phyloP scores from a whole-genome alignment of 2,329 filamentous ascomycete genomes.

The Fusarium sp. region DNA sequence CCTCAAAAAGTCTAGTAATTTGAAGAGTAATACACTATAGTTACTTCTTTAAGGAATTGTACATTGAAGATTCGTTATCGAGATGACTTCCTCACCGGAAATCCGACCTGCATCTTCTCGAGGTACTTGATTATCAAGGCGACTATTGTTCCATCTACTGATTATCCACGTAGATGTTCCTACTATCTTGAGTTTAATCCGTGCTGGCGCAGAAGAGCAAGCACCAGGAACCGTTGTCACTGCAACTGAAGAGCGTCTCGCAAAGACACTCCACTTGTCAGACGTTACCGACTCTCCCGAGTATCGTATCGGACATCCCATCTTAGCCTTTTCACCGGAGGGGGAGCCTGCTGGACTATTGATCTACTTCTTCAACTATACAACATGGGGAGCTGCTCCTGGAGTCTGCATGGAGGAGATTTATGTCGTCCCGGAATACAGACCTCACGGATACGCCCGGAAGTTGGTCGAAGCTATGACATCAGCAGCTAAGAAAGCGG shows the following conservation, averaged over 20 bases:
- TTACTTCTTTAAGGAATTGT: not conserved
- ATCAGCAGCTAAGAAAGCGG: not conserved
- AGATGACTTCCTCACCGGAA: not conserved
- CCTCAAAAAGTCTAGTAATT: not conserved
- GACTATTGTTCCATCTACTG: not conserved
- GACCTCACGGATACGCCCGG: constrained; percentile 1
- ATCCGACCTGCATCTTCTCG: not conserved
- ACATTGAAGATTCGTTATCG: too few species aligned
- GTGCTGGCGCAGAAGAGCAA: not conserved
- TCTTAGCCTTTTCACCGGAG: not conserved
- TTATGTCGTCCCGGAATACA: not conserved
- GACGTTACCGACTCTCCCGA: not conserved
- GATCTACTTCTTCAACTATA: constrained; percentile 9
- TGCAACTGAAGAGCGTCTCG: not conserved
- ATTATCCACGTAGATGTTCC: not conserved
- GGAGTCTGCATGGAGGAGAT: constrained; percentile 9
- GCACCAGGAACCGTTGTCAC: not conserved
- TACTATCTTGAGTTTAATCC: not conserved
- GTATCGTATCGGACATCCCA: not conserved
- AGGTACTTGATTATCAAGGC: not conserved
- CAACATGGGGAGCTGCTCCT: constrained; percentile 1
- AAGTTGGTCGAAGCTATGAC: not conserved
- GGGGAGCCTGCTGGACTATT: not conserved
- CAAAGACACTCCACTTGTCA: not conserved
- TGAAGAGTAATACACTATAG: fast-evolving